These are phyloP conservation scores for Phylloporus sp. DNA, from an alignment of 768 basidiomycete genomes.

Conservation along the genomic window DNA sequence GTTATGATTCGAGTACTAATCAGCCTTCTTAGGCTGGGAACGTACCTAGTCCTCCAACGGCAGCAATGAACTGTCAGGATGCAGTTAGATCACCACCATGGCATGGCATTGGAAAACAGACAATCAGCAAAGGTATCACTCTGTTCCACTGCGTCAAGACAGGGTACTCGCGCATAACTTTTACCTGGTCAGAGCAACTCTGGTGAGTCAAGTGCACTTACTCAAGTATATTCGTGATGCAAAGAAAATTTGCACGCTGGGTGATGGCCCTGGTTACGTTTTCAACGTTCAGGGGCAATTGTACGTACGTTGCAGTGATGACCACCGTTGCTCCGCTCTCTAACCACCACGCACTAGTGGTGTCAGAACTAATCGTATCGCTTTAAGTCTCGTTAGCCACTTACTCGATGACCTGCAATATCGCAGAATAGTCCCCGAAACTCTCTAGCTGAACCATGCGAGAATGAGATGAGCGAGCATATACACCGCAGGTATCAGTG, in stretches of 20 bases:
- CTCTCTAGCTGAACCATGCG: neutral
- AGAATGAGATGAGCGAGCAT: neutral
- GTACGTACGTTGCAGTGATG: constrained; percentile 1
- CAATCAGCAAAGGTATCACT: neutral
- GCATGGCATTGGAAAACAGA: neutral
- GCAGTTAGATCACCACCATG: neutral
- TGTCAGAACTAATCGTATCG: neutral
- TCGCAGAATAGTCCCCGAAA: neutral
- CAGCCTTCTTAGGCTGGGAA: neutral
- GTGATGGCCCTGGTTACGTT: neutral
- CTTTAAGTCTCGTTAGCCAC: neutral
- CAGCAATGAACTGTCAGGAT: neutral
- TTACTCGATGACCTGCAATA: neutral
- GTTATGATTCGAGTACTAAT: neutral
- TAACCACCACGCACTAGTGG: neutral
- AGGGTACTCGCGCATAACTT: constrained; percentile 4
- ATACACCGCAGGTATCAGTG: neutral
- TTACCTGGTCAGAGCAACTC: neutral
- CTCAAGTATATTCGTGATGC: constrained; percentile 5
- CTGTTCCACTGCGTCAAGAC: neutral
- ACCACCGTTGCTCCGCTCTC: neutral
- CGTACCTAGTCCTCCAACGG: constrained; percentile 3
- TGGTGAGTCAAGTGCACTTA: neutral
- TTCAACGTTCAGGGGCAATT: neutral
- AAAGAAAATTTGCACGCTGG: constrained; percentile 8